A percentile compares a stretch with the other conserved stretches of the same genome.
Evolutionary conservation across 2,329 filamentous ascomycete genomes (phyloP).

Genomic region (Plenodomus tracheiphilus): DNA sequence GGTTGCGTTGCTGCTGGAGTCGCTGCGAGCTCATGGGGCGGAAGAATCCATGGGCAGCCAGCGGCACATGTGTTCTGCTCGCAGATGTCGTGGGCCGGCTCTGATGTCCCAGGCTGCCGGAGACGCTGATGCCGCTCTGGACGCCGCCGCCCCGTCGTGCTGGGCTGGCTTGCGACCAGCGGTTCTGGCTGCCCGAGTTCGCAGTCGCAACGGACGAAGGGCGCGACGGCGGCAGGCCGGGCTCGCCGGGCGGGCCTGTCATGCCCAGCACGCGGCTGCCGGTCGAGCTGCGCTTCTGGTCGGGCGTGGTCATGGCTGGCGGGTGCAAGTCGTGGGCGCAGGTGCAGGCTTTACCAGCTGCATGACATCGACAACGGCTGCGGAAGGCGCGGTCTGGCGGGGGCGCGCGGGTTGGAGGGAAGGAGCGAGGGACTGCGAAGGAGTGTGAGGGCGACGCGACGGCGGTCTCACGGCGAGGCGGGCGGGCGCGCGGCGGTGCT

Average conservation of each 20-base stretch:
- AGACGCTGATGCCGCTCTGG: constrained; percentile 39
- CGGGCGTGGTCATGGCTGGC: constrained; percentile 38
- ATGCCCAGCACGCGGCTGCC: constrained; percentile 43
- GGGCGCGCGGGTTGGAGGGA: constrained; percentile 1
- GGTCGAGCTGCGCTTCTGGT: constrained; percentile 38
- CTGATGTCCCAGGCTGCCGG: constrained; percentile 49
- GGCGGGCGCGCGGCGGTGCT: constrained; percentile 5
- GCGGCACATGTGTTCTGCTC: constrained; percentile 83
- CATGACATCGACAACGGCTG: constrained; percentile 36
- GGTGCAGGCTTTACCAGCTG: constrained; percentile 22
- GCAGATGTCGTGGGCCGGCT: constrained; percentile 65
- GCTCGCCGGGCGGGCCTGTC: constrained; percentile 53
- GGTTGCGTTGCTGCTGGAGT: constrained; percentile 83
- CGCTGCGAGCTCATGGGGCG: constrained; percentile 96
- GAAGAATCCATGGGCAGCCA: constrained; percentile 91
- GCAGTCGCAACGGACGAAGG: constrained; percentile 49
- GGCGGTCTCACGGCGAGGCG: constrained; percentile 4
- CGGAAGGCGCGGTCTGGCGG: constrained; percentile 10
- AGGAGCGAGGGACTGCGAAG: constrained; percentile 17
- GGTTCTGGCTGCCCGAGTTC: constrained; percentile 46
- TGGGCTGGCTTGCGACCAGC: constrained; percentile 59
- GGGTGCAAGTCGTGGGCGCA: constrained; percentile 32
- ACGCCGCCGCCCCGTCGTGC: constrained; percentile 56
- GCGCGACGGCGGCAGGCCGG: constrained; percentile 53
- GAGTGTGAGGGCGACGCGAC: constrained; percentile 27